Base-by-base conservation (phyloP, 2,329 filamentous ascomycete species). In the Diaporthe longicolla region DNA sequence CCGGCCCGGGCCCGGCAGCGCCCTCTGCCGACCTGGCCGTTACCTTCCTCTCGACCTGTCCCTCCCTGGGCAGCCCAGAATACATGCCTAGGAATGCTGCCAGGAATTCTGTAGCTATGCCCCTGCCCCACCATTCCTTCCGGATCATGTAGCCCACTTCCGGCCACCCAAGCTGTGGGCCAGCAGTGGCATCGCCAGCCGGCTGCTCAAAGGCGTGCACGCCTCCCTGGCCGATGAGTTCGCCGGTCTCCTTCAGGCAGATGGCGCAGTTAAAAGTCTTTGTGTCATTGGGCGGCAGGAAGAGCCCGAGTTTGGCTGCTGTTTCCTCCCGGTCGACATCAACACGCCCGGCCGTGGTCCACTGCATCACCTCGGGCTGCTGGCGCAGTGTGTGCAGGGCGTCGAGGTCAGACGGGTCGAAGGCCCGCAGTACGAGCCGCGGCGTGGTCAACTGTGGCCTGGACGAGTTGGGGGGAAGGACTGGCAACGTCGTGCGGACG, bases 341-440 rank as follows among this genome's bases (percentile, higher is more conserved):
- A 11, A 82, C 77, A 11, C 58, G 68, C 29, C 69, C 73, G 1
- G 43, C 45, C 13, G 73, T 71, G 70, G 91, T 91, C 85, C 87
- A 91, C 71, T 81, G 80, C 92, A 94, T 93, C 61, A 92, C 89
- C 76, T 91, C 89, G 6, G 87, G 85, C 79, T 91, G 85, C 19
- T 83, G 84, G 32, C 91, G 89, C 70, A 94, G 83, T 29, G 82
- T 81, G 76, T 89, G 83, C 21, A 91, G 75, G 9, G 83, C 86
- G 1, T 83, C 81, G 2, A 89, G 82, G 79, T 93, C 91, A 3
- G 71, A 68, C 9, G 29, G 29, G 3, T 15, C 17, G 26, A 73
- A 57, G 6, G 63, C 58, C 5, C 71, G 71, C 6, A 74, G 48
- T 21, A 75, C 40, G 21, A 76, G 73, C 17, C 71, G 71, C 10